A percentile compares a stretch with the other conserved stretches of the same genome.
Evolutionary conservation across 2,329 filamentous ascomycete species (phyloP).

Genomic region (Colletotrichum truncatum): DNA sequence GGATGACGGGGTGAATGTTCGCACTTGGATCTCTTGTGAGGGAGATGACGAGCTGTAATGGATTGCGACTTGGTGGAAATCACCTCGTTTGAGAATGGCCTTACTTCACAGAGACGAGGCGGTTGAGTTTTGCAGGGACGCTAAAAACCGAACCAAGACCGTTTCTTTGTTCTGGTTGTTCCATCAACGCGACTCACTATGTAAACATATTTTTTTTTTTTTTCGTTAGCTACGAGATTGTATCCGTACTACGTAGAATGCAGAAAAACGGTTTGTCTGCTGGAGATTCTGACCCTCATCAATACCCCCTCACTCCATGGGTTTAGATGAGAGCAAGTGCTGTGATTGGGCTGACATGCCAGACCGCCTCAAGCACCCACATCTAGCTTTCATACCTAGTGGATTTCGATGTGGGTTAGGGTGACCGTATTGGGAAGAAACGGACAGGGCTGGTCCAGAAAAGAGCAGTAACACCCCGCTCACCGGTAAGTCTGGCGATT

Average conservation of each 20-base stretch:
- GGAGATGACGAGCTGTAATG: not conserved
- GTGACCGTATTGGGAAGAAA: constrained; percentile 20
- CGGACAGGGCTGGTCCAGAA: constrained; percentile 12
- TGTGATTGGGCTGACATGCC: constrained; percentile 18
- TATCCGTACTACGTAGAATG: not conserved
- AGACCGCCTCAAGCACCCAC: constrained; percentile 26
- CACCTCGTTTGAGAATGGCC: not conserved
- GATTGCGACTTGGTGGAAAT: not conserved
- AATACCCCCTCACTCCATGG: not conserved
- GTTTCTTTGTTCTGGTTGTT: constrained; percentile 20
- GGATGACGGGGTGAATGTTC: not conserved
- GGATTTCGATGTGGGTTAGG: constrained; percentile 11
- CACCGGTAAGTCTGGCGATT: not conserved
- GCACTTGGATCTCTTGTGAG: constrained; percentile 2
- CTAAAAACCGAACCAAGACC: not conserved
- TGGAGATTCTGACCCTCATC: not conserved
- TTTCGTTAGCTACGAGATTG: not conserved
- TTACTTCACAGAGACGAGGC: not conserved
- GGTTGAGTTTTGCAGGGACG: not conserved
- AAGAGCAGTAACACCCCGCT: constrained; percentile 4
- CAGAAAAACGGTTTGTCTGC: not conserved
- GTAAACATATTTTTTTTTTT: no score
- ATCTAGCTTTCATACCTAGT: not conserved
- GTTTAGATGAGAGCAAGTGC: not conserved
- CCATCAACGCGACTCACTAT: not conserved